Evolutionary conservation across 164 flowering plant genomes (phyloP).

Genomic region (Vitis cinerea): DNA sequence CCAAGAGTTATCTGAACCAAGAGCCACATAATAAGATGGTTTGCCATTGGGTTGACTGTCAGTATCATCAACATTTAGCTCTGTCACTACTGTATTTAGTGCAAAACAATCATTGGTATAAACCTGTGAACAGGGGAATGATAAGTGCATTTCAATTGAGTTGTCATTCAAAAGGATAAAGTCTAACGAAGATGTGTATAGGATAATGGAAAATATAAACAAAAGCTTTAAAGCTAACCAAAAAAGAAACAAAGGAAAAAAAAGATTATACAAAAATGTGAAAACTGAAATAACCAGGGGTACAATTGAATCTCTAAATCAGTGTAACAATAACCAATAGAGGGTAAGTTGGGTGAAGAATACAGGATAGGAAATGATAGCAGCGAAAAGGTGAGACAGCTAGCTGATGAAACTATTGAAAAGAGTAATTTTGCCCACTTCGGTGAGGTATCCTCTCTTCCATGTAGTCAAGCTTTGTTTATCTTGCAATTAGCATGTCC

Average conservation of each 20-base stretch:
- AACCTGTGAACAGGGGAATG: constrained; percentile 31
- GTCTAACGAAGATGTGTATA: not conserved
- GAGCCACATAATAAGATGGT: constrained; percentile 79
- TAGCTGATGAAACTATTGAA: too few species aligned
- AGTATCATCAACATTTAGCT: constrained; percentile 17
- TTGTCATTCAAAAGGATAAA: constrained; percentile 1
- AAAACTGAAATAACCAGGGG: too few species aligned
- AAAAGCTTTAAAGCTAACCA: not conserved
- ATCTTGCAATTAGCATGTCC: too few species aligned
- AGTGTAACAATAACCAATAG: too few species aligned
- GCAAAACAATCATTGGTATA: constrained; percentile 35
- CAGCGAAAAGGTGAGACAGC: too few species aligned
- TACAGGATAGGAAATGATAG: too few species aligned
- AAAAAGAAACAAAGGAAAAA: not conserved
- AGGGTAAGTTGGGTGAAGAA: too few species aligned
- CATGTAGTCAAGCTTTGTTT: too few species aligned
- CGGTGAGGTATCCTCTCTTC: too few species aligned
- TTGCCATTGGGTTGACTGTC: constrained; percentile 24
- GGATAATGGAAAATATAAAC: not conserved
- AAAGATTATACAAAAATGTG: too few species aligned
- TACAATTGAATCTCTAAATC: too few species aligned
- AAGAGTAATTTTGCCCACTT: too few species aligned
- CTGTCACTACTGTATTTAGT: constrained; percentile 18
- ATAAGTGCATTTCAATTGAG: not conserved
- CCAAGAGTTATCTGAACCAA: constrained; percentile 95